Conservation (phyloP, 257 asterid species). For the Lycium barbarum region DNA sequence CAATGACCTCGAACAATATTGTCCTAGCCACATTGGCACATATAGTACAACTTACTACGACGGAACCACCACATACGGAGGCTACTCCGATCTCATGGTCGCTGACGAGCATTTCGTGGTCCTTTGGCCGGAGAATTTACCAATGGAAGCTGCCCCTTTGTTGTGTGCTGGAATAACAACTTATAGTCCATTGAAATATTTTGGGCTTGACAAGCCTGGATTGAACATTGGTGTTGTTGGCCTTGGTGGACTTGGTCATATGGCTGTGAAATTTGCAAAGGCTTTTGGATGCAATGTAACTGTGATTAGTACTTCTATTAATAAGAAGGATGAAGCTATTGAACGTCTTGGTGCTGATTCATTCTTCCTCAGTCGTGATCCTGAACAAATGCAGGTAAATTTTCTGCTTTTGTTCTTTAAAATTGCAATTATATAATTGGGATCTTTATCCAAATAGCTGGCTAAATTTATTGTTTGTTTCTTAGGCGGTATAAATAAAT, state of each 20-base stretch:
- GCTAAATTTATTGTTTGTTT: too few species aligned
- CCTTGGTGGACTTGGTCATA: conserved; percentile 68
- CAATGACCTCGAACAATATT: conserved; percentile 54
- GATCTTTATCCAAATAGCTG: too few species aligned
- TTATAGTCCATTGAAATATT: conserved; percentile 57
- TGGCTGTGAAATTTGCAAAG: conserved; percentile 68
- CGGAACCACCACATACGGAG: conserved; percentile 50
- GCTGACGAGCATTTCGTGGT: conserved; percentile 54
- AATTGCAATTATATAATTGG: not conserved
- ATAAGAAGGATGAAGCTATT: conserved; percentile 57
- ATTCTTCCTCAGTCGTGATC: conserved; percentile 53
- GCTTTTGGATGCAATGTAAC: conserved; percentile 63
- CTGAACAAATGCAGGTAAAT: conserved; percentile 55
- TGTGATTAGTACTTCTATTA: conserved; percentile 51
- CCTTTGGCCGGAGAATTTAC: conserved; percentile 59
- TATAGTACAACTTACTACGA: conserved; percentile 45
- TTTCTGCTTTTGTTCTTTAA: not conserved
- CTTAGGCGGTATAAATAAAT: too few species aligned
- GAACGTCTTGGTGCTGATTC: conserved; percentile 57
- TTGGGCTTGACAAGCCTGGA: conserved; percentile 64
- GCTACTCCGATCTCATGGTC: conserved; percentile 55
- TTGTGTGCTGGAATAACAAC: conserved; percentile 69
- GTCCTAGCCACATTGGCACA: conserved; percentile 43
- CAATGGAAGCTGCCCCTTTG: conserved; percentile 66
- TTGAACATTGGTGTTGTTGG: conserved; percentile 57